phyloP scores from a whole-genome alignment of 169 alveolate species.

The Plasmodium blacklocki region DNA sequence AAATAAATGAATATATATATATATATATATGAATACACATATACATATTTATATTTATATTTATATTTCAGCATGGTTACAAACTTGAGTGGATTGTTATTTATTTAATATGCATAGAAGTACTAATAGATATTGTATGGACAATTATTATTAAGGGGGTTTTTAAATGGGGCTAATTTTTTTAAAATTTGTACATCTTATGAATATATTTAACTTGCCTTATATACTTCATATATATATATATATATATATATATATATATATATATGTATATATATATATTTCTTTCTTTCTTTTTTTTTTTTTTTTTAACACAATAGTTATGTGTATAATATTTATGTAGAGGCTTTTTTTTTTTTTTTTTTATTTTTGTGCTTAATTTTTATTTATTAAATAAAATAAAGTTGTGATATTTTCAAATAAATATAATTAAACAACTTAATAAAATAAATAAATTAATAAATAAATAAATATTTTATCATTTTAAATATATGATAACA shows the following conservation, averaged over 20 bases:
- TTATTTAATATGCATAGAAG: slow-evolving; percentile 86
- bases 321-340: neutral
- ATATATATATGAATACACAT: neutral
- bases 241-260: too few relatives aligned
- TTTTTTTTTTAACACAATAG: neutral
- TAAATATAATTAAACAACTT: too few relatives aligned
- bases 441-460: too few relatives aligned
- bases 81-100: slow-evolving; percentile 90
- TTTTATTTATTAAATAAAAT: too few relatives aligned
- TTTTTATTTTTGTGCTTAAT: too few relatives aligned
- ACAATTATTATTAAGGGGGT: slow-evolving; percentile 87
- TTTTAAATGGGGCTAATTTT: slow-evolving; percentile 81
- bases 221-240: neutral
- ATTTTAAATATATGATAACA: too few relatives aligned
- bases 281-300: slow-evolving; percentile 14
- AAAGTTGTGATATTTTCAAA: too few relatives aligned
- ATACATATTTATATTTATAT: neutral
- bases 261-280: too few relatives aligned
- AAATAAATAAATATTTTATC: too few relatives aligned
- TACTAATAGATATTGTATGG: slow-evolving; percentile 89
- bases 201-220: neutral
- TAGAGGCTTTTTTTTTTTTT: too few relatives aligned
- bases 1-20: neutral
- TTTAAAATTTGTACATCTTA: neutral
- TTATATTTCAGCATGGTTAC: slow-evolving; percentile 85